Evolutionary conservation across 768 basidiomycete species (phyloP), one percentile per base, ranked within the genome.

Genomic region (Termitomyces sp.): DNA sequence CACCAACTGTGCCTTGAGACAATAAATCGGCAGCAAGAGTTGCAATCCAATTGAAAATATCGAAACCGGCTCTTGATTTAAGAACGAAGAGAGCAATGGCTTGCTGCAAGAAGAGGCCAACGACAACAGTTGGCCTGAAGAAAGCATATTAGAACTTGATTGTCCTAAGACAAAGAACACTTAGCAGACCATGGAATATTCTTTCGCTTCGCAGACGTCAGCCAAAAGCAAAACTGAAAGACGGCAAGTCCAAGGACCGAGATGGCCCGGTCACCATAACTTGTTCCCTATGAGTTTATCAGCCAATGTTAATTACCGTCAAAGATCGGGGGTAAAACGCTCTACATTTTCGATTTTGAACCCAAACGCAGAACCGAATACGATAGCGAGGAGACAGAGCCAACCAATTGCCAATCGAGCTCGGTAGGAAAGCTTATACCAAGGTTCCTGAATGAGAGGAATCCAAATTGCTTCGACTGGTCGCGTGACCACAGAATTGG

Each of bases 341-440:
- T 23, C n/a, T 5, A 88, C 89, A 48, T 67, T 72, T 46, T 78
- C 69, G 29, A 88, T 79, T 25, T 77, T 73, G 73, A 92, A 90
- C 10, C 92, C 92, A 68, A 92, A 95, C 0, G 91, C 92, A 19
- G 90, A 92, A 31, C 92, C 93, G 57, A 95, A 88, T 46, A 93
- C 76, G 56, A 93, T 83, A 16, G 67, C 91, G 46, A 95, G 66
- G 41, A 95, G 82, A 58, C 82, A 83, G 23, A 90, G 67, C 89
- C 90, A 92, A 49, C 93, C 92, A 37, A 89, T 66, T 7, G 78
- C 66, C 42, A 91, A 75, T 17, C 91, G 80, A 54, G 78, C 62
- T 27, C 64, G 66, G 53, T 82, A 80, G 11, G 83, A 74, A 23
- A 82, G 63, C 41, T 65, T 76, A 70, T 84, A 87, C 78, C 83